Evolutionary conservation across 2,329 filamentous ascomycete species (phyloP).

Genomic region (Botrytis cinerea): DNA sequence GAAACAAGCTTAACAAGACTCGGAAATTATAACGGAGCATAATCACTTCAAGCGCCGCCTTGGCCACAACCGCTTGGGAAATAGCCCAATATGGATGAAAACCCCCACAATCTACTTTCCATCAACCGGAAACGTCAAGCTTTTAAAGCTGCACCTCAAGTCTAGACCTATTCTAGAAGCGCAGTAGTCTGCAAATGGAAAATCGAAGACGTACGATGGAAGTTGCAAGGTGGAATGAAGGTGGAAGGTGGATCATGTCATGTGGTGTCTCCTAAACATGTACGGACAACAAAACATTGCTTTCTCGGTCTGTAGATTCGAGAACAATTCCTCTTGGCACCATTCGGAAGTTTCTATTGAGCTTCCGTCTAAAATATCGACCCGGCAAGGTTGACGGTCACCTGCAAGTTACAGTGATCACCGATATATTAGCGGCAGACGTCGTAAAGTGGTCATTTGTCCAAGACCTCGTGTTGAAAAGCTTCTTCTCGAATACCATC

Average conservation of each 20-base stretch:
- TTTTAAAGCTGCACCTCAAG: not conserved
- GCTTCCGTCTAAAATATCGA: not conserved
- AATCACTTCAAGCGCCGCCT: not conserved
- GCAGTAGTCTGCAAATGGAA: not conserved
- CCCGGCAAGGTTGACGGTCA: not conserved
- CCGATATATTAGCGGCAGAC: not conserved
- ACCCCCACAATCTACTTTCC: not conserved
- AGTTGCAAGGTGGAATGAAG: not conserved
- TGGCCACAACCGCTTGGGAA: not conserved
- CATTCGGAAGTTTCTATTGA: not conserved
- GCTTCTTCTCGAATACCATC: not conserved
- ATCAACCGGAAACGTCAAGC: not conserved
- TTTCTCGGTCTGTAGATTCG: not conserved
- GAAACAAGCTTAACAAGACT: conserved; percentile 7
- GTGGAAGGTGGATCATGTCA: not conserved
- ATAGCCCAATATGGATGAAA: not conserved
- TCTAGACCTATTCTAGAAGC: not conserved
- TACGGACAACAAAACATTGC: not conserved
- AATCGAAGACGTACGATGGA: not conserved
- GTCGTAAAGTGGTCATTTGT: not conserved
- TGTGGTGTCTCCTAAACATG: not conserved
- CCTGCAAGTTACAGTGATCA: not conserved
- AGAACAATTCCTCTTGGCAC: not conserved
- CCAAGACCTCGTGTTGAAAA: not conserved
- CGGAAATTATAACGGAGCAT: not conserved